Evolutionary conservation across 108 stramenopile genomes (phyloP).

Genomic region (Craspedostauros australis): DNA sequence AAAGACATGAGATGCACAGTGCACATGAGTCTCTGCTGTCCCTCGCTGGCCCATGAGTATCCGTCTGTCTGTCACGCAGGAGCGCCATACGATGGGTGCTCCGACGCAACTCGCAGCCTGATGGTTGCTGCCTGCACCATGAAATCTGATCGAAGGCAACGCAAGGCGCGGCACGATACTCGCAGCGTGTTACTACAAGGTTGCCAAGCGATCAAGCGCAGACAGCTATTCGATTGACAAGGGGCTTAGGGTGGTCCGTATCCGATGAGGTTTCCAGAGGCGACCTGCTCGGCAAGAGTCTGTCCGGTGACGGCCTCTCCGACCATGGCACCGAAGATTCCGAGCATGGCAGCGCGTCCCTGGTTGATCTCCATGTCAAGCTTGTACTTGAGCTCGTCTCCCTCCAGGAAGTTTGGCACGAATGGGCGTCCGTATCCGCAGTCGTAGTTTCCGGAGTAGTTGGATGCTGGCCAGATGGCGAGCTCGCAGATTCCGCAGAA

Average conservation of each 20-base stretch:
- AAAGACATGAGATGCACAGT: no score
- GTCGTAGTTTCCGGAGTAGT: conserved; percentile 32
- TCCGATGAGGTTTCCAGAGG: conserved; percentile 89
- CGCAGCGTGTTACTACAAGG: no score
- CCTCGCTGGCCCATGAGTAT: no score
- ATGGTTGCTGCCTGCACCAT: no score
- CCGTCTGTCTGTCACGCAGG: no score
- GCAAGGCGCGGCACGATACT: no score
- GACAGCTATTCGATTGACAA: background rate
- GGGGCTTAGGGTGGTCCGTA: conserved; percentile 6
- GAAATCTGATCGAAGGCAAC: no score
- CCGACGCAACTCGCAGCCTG: no score
- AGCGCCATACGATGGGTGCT: no score
- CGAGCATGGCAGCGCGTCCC: conserved; percentile 69
- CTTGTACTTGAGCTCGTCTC: conserved; percentile 40
- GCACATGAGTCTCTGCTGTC: no score
- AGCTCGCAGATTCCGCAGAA: conserved; percentile 23
- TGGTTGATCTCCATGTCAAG: conserved; percentile 80
- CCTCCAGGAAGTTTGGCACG: conserved; percentile 26
- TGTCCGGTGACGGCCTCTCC: conserved; percentile 65
- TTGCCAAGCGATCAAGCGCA: conserved; percentile 1
- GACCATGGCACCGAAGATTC: conserved; percentile 68
- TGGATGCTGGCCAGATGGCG: conserved; percentile 17
- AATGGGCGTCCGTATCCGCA: conserved; percentile 29
- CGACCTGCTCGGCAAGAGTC: conserved; percentile 87